phyloP scores from a whole-genome alignment of 2,329 filamentous ascomycete genomes.

The Aspergillus novoparasiticus region DNA sequence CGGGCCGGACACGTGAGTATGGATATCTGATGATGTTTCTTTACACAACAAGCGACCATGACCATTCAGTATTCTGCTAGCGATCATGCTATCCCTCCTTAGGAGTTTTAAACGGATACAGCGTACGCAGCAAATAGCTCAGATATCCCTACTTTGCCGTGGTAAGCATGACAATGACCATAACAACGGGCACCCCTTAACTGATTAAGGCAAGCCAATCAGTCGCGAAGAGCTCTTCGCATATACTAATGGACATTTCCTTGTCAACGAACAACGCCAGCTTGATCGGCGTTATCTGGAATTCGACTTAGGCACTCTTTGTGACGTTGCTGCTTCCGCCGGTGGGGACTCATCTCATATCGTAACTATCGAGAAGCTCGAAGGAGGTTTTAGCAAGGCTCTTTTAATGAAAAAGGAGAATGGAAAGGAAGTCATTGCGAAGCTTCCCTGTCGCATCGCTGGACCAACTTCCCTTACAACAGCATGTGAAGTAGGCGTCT shows the following conservation, averaged over 20 bases:
- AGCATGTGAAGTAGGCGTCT: constrained; percentile 33
- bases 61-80: background rate
- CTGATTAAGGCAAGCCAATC: constrained; percentile 24
- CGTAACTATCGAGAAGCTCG: constrained; percentile 1
- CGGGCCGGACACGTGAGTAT: background rate
- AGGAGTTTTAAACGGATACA: background rate
- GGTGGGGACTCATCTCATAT: constrained; percentile 18
- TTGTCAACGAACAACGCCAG: constrained; percentile 28
- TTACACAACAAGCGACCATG: background rate
- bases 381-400: constrained; percentile 38
- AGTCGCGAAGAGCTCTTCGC: constrained; percentile 24
- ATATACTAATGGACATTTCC: constrained; percentile 34
- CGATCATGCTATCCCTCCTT: background rate
- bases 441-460: constrained; percentile 34
- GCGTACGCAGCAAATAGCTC: background rate
- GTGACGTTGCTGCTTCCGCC: constrained; percentile 19
- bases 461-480: constrained; percentile 32
- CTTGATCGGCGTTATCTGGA: constrained; percentile 23
- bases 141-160: constrained; percentile 1
- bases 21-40: background rate
- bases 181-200: background rate
- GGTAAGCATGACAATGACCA: background rate
- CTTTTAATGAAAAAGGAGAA: constrained; percentile 31
- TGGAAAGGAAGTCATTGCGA: constrained; percentile 34
- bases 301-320: constrained; percentile 29